phyloP scores from a whole-genome alignment of 345 rosid species.

The Durio zibethinus region DNA sequence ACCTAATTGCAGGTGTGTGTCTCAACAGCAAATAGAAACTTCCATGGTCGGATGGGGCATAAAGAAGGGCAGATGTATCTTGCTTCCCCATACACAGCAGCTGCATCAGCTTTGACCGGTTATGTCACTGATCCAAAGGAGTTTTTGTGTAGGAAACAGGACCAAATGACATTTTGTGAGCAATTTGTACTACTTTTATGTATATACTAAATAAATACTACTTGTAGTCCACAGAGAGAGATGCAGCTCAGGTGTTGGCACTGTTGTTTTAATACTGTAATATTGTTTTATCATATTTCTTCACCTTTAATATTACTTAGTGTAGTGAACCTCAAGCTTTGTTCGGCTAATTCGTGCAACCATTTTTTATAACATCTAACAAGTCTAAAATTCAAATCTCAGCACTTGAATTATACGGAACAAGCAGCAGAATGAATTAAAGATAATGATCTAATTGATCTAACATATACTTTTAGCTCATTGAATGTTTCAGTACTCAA shows the following conservation, averaged over 20 bases:
- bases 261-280: background rate
- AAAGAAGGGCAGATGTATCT: constrained; percentile 74
- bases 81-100: constrained; percentile 94
- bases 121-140: constrained; percentile 96
- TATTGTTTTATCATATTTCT: background rate
- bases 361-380: too few relatives aligned
- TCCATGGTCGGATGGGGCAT: constrained; percentile 96
- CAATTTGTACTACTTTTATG: background rate
- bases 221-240: background rate
- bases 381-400: too few relatives aligned
- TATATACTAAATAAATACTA: background rate
- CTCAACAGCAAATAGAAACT: constrained; percentile 84
- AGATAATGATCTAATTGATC: background rate
- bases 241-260: background rate
- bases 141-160: constrained; percentile 55
- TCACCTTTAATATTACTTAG: background rate
- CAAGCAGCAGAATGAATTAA: background rate
- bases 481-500: background rate
- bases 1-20: constrained; percentile 57
- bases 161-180: background rate
- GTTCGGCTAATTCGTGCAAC: too few relatives aligned
- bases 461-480: background rate
- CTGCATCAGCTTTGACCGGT: constrained; percentile 96
- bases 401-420: background rate
- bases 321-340: too few relatives aligned